A percentile compares a stretch with the other conserved stretches of the same genome.
Evolutionary conservation across 2,329 filamentous ascomycete genomes (phyloP).

Genomic region (Alternaria arborescens): DNA sequence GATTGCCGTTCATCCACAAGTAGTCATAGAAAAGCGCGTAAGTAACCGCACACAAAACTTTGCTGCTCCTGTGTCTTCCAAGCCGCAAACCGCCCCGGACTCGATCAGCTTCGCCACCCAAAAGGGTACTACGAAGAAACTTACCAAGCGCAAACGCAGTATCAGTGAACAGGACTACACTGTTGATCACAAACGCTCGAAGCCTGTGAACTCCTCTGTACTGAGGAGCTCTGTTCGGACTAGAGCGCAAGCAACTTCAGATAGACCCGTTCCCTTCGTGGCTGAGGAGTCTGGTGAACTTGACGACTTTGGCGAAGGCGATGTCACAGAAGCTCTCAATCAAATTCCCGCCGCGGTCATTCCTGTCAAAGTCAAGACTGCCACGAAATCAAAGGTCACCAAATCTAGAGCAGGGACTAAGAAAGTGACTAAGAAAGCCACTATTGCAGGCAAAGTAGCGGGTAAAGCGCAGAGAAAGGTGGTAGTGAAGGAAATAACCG

Average conservation of each 20-base stretch:
- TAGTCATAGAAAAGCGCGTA: neutral
- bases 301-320: neutral
- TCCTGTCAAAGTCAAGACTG: neutral
- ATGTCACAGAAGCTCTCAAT: neutral
- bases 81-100: neutral
- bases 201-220: neutral
- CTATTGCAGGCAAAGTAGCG: slow-evolving; percentile 5
- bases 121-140: neutral
- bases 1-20: neutral
- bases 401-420: neutral
- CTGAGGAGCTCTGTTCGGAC: neutral
- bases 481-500: neutral
- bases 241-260: neutral
- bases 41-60: neutral
- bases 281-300: neutral
- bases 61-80: neutral
- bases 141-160: slow-evolving; percentile 11
- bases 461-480: neutral
- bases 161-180: neutral
- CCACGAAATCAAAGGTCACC: neutral
- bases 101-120: neutral
- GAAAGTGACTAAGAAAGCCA: slow-evolving; percentile 5
- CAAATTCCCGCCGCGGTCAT: neutral
- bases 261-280: neutral
- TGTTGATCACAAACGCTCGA: slow-evolving; percentile 2